These are phyloP conservation scores for Lipomyces starkeyi DNA, from an alignment of 805 yeast species.

Conservation along the genomic window DNA sequence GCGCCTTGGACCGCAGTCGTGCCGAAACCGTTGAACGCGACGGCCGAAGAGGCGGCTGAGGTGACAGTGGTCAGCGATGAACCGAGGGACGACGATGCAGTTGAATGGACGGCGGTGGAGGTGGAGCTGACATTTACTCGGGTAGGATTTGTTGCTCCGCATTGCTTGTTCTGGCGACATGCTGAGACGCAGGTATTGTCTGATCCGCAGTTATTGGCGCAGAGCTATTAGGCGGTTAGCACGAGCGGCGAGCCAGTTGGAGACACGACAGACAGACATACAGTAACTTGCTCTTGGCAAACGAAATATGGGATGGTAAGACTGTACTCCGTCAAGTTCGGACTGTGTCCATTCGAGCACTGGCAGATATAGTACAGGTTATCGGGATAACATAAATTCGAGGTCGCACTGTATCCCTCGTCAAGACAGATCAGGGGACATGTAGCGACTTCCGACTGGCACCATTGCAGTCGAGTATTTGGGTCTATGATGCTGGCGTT, in stretches of 20 bases:
- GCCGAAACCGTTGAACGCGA: slow-evolving; percentile 1
- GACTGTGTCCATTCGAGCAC: slow-evolving; percentile 2
- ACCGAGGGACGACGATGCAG: background rate
- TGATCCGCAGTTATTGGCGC: slow-evolving; percentile 1
- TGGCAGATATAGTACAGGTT: slow-evolving; percentile 7
- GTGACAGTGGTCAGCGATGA: background rate
- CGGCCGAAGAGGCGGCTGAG: background rate
- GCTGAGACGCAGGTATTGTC: slow-evolving; percentile 4
- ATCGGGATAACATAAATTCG: slow-evolving; percentile 6
- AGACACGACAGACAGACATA: background rate
- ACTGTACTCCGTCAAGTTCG: slow-evolving; percentile 6
- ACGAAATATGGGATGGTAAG: slow-evolving; percentile 7
- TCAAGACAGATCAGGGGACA: slow-evolving; percentile 13
- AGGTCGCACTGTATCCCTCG: background rate
- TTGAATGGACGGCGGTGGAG: background rate
- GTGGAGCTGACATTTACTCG: background rate
- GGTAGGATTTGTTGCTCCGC: slow-evolving; percentile 9
- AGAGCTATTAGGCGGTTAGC: background rate
- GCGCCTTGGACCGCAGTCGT: background rate
- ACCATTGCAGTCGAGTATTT: background rate
- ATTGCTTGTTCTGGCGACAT: slow-evolving; percentile 1
- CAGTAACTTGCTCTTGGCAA: slow-evolving; percentile 4
- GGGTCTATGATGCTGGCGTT: background rate
- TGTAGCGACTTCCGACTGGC: background rate
- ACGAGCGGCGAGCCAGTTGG: background rate